These are phyloP conservation scores for Blastobotrys proliferans DNA, from an alignment of 1,139 yeast species.

Conservation along the genomic window DNA sequence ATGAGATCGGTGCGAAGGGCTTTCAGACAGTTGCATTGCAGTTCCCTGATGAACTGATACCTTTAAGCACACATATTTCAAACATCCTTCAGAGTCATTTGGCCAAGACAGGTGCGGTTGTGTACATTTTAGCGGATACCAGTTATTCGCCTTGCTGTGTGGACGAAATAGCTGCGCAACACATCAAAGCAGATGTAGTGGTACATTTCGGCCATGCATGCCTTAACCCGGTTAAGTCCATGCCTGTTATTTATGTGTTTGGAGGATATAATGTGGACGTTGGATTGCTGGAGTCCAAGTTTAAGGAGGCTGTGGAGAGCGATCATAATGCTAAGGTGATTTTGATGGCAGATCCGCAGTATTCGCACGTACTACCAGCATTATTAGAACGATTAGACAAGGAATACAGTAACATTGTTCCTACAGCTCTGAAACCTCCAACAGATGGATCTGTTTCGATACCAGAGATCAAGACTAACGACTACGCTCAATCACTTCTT, in stretches of 20 bases:
- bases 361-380: constrained; percentile 17
- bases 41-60: constrained; percentile 77
- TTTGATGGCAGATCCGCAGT: constrained; percentile 33
- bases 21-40: constrained; percentile 64
- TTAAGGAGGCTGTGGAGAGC: constrained; percentile 16
- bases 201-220: constrained; percentile 97
- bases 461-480: constrained; percentile 5
- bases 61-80: constrained; percentile 72
- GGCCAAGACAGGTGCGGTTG: constrained; percentile 19
- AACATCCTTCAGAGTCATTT: constrained; percentile 40
- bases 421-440: constrained; percentile 9
- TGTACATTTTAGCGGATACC: constrained; percentile 72
- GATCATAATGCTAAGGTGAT: constrained; percentile 21
- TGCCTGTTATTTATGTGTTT: constrained; percentile 73
- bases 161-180: constrained; percentile 96
- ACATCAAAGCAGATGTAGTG: constrained; percentile 78
- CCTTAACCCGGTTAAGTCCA: constrained; percentile 60
- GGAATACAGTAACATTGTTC: constrained; percentile 1
- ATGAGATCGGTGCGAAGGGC: constrained; percentile 31
- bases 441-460: constrained; percentile 10
- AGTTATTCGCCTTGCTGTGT: constrained; percentile 95
- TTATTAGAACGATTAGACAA: background rate
- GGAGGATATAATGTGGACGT: constrained; percentile 40
- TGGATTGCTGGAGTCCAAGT: constrained; percentile 22
- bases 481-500: constrained; percentile 16